These are phyloP conservation scores for Tricholoma sp. DNA, from an alignment of 768 basidiomycete genomes.

Conservation along the genomic window DNA sequence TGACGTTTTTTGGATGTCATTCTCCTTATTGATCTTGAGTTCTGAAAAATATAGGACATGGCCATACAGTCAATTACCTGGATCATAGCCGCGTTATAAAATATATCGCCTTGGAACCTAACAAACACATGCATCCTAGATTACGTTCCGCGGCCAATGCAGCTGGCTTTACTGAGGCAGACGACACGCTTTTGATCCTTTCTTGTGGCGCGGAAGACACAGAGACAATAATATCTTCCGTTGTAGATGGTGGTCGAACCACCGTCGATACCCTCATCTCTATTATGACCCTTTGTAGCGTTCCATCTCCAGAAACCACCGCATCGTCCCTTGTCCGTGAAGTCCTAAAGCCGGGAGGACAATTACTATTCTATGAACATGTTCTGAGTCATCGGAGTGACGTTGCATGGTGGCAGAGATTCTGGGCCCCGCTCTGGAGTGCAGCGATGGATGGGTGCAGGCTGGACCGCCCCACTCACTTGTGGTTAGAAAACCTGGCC, in stretches of 20 bases:
- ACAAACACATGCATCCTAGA: constrained; percentile 52
- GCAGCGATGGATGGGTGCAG: constrained; percentile 57
- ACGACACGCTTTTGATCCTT: constrained; percentile 51
- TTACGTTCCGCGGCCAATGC: background rate
- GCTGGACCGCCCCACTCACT: constrained; percentile 52
- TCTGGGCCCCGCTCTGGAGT: constrained; percentile 71
- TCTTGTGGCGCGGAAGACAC: constrained; percentile 60
- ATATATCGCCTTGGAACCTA: constrained; percentile 74
- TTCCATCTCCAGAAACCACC: constrained; percentile 50
- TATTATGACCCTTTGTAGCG: constrained; percentile 59
- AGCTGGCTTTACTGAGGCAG: constrained; percentile 28
- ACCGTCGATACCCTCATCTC: constrained; percentile 59
- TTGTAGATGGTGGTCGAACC: constrained; percentile 13
- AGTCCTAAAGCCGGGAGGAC: constrained; percentile 59
- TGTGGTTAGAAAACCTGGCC: constrained; percentile 37
- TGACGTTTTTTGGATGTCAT: background rate
- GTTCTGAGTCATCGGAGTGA: constrained; percentile 48
- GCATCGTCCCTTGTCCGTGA: constrained; percentile 42
- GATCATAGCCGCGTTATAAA: constrained; percentile 40
- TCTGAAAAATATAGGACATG: constrained; percentile 40
- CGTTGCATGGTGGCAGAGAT: constrained; percentile 65
- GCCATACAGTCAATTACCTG: constrained; percentile 61
- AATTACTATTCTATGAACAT: constrained; percentile 67
- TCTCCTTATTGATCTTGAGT: background rate
- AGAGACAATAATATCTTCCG: constrained; percentile 35